Percentiles rank a stretch among this genome's conserved stretches.
Evolutionary conservation across 2,329 filamentous ascomycete genomes (phyloP).

Genomic region (Ophiostoma piceae): DNA sequence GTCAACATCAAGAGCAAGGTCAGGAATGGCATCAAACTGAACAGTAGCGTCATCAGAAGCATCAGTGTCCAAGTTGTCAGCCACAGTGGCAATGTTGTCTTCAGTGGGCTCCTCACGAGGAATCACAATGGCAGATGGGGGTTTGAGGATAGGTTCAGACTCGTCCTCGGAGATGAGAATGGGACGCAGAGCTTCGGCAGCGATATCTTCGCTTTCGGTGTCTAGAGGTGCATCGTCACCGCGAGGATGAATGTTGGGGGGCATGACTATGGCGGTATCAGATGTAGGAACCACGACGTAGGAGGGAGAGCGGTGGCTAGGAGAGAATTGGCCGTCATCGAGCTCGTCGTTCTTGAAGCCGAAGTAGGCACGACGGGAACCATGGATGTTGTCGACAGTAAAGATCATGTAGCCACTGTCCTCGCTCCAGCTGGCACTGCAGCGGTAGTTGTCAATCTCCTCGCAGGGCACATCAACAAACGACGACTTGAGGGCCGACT

Average conservation of each 20-base stretch:
- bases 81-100: not conserved
- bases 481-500: conserved; percentile 13
- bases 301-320: conserved; percentile 15
- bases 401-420: conserved; percentile 28
- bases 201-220: not conserved
- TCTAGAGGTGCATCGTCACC: not conserved
- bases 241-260: not conserved
- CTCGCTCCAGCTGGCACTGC: conserved; percentile 28
- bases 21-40: not conserved
- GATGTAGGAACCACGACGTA: conserved; percentile 18
- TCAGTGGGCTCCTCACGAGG: not conserved
- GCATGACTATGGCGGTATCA: conserved; percentile 5
- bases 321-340: conserved; percentile 8
- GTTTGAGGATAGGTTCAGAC: not conserved
- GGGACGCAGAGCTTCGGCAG: not conserved
- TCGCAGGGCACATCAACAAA: conserved; percentile 26
- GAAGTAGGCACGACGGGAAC: conserved; percentile 28
- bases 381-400: conserved; percentile 26
- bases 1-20: not conserved
- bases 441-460: conserved; percentile 22
- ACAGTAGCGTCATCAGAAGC: not conserved
- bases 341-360: conserved; percentile 27
- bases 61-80: not conserved
- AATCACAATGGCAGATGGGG: not conserved
- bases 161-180: conserved; percentile 8